Evolutionary conservation across 2,329 filamentous ascomycete genomes (phyloP).

Genomic region (Fusarium keratoplasticum): DNA sequence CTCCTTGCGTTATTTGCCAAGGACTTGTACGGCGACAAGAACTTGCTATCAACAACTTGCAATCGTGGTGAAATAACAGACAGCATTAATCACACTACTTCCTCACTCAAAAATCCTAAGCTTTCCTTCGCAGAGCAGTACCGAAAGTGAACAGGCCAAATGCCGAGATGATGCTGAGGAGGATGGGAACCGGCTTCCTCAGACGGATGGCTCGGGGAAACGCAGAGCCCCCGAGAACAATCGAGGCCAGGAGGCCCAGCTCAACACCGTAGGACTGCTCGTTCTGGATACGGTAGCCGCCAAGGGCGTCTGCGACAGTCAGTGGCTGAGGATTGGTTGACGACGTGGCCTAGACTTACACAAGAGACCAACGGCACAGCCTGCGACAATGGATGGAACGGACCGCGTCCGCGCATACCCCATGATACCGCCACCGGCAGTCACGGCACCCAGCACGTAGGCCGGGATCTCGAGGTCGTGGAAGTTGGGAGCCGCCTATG

Average conservation of each 20-base stretch:
- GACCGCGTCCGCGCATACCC: constrained; percentile 89
- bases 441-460: constrained; percentile 82
- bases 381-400: constrained; percentile 86
- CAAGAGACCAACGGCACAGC: constrained; percentile 79
- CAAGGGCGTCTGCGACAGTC: constrained; percentile 71
- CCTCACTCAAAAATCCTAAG: neutral
- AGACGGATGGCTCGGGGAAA: constrained; percentile 88
- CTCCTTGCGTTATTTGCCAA: neutral
- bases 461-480: constrained; percentile 67
- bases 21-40: neutral
- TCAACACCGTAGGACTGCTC: constrained; percentile 85
- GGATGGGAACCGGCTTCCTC: constrained; percentile 85
- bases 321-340: neutral
- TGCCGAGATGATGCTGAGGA: constrained; percentile 81
- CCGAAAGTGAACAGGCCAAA: constrained; percentile 87
- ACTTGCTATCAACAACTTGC: neutral
- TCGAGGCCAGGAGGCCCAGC: constrained; percentile 85
- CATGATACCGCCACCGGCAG: constrained; percentile 86
- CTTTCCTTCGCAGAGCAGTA: constrained; percentile 67
- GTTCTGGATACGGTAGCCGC: constrained; percentile 83
- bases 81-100: neutral
- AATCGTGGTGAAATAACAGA: neutral
- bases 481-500: constrained; percentile 25
- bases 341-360: constrained; percentile 57
- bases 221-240: constrained; percentile 85